Evolutionary conservation across 2,329 filamentous ascomycete species (phyloP).

Genomic region (Karstenula rhodostoma): DNA sequence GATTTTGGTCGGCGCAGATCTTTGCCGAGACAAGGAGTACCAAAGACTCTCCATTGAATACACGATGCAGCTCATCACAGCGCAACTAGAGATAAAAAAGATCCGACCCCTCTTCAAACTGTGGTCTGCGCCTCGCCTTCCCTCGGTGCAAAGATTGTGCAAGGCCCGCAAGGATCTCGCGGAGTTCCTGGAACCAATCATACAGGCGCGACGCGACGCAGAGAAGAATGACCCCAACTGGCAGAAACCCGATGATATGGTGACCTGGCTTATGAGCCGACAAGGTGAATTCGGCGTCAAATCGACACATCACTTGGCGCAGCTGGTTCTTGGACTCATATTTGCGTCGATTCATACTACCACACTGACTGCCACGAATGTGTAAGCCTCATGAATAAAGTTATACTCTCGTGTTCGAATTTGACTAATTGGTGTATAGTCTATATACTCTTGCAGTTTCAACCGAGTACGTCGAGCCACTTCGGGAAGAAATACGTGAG

Average conservation of each 20-base stretch:
- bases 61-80: slow-evolving; percentile 41
- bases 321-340: slow-evolving; percentile 33
- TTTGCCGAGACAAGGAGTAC: slow-evolving; percentile 40
- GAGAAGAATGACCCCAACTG: slow-evolving; percentile 37
- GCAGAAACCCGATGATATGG: slow-evolving; percentile 47
- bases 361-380: slow-evolving; percentile 33
- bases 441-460: slow-evolving; percentile 41
- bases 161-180: slow-evolving; percentile 25
- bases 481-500: slow-evolving; percentile 52
- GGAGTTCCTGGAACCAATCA: slow-evolving; percentile 34
- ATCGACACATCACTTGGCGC: slow-evolving; percentile 18
- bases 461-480: slow-evolving; percentile 53
- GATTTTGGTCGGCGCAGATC: slow-evolving; percentile 44
- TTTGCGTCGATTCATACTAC: slow-evolving; percentile 46
- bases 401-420: not conserved
- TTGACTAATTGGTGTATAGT: slow-evolving; percentile 17
- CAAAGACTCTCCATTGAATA: slow-evolving; percentile 41
- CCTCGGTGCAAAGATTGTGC: slow-evolving; percentile 32
- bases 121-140: slow-evolving; percentile 34
- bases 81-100: slow-evolving; percentile 37
- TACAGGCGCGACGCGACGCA: slow-evolving; percentile 32
- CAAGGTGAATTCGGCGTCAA: slow-evolving; percentile 19
- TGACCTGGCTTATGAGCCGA: slow-evolving; percentile 49
- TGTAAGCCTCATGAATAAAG: slow-evolving; percentile 14
- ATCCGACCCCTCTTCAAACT: slow-evolving; percentile 36